Percentiles rank a stretch among this genome's conserved stretches.
phyloP scores from a whole-genome alignment of 257 asterid species.

The Fraxinus excelsior region DNA sequence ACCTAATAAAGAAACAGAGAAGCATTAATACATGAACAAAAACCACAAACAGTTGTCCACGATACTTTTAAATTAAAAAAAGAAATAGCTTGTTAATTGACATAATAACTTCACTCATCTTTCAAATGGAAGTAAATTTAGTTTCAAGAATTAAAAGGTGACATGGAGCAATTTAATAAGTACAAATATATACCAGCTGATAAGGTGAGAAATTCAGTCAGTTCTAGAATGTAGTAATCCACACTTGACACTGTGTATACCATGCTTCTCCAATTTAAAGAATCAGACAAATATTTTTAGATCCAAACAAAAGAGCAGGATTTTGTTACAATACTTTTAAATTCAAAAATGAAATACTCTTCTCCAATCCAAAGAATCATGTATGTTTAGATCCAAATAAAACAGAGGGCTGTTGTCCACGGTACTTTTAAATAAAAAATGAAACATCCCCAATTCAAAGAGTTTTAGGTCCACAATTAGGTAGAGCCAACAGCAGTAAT shows the following conservation, averaged over 20 bases:
- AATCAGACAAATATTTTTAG: neutral
- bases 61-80: neutral
- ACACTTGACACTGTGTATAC: neutral
- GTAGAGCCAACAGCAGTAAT: constrained; percentile 3
- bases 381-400: neutral
- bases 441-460: constrained; percentile 6
- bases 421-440: too few relatives aligned
- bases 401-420: too few relatives aligned
- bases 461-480: neutral
- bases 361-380: too few relatives aligned
- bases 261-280: constrained; percentile 11
- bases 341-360: neutral
- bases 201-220: neutral
- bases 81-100: neutral
- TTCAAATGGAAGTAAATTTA: neutral
- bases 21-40: constrained; percentile 1
- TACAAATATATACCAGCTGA: neutral
- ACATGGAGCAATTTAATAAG: neutral
- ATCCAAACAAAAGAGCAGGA: neutral
- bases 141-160: neutral
- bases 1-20: constrained; percentile 11
- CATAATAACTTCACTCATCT: neutral
- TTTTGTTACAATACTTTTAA: neutral
- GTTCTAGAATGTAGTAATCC: constrained; percentile 6
- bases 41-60: neutral